These are phyloP conservation scores for Xerocomus amazonicus DNA, from an alignment of 1,284 basidiomycete genomes.

Conservation along the genomic window DNA sequence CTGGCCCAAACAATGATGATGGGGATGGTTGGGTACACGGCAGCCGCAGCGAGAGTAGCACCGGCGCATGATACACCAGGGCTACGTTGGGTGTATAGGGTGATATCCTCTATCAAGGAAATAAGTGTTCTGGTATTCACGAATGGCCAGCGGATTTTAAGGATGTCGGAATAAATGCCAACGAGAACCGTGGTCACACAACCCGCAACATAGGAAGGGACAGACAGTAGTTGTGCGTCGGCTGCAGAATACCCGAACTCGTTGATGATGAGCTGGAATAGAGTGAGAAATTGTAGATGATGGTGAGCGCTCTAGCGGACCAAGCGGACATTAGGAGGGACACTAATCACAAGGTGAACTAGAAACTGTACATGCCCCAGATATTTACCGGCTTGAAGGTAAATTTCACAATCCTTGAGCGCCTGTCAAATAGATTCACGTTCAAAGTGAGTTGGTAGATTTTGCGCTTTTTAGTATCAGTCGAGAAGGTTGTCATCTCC, in stretches of 20 bases:
- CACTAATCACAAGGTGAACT: background rate
- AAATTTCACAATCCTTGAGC: slow-evolving; percentile 42
- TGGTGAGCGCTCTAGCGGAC: slow-evolving; percentile 39
- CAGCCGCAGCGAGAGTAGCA: slow-evolving; percentile 48
- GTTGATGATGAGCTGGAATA: slow-evolving; percentile 56
- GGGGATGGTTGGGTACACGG: slow-evolving; percentile 50
- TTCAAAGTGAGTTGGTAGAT: slow-evolving; percentile 34
- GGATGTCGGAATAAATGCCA: slow-evolving; percentile 43
- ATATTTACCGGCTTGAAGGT: slow-evolving; percentile 42
- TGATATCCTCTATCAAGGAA: slow-evolving; percentile 44
- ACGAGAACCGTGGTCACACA: slow-evolving; percentile 41
- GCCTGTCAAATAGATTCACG: slow-evolving; percentile 39
- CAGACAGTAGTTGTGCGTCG: slow-evolving; percentile 52
- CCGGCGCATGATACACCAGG: slow-evolving; percentile 45
- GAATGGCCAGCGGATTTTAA: slow-evolving; percentile 43
- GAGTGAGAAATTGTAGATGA: slow-evolving; percentile 55
- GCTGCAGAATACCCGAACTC: slow-evolving; percentile 54
- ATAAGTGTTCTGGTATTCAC: slow-evolving; percentile 37
- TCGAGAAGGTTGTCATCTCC: slow-evolving; percentile 44
- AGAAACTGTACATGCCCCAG: slow-evolving; percentile 34
- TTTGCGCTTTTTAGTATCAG: slow-evolving; percentile 34
- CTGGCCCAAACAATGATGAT: slow-evolving; percentile 52
- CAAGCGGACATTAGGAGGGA: slow-evolving; percentile 4
- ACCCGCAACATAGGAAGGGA: slow-evolving; percentile 47
- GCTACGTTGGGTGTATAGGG: slow-evolving; percentile 37